Evolutionary conservation across 129 eudicot genomes (phyloP).

Genomic region (Centaurea solstitialis): DNA sequence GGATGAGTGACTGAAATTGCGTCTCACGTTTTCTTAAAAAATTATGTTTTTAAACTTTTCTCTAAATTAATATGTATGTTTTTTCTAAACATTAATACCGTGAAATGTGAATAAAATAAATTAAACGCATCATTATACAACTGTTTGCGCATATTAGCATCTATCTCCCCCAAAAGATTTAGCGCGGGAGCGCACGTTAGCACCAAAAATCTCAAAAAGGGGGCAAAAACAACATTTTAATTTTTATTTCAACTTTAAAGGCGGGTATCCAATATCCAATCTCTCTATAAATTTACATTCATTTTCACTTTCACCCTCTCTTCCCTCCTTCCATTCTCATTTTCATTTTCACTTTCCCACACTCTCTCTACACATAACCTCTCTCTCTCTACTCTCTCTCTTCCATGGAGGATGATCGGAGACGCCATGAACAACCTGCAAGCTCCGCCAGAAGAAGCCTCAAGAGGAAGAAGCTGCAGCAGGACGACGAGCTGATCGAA

Average conservation of each 20-base stretch:
- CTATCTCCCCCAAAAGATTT: neutral
- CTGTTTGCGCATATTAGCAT: constrained; percentile 30
- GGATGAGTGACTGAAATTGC: too few species aligned
- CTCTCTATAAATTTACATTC: neutral
- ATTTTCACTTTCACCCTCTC: neutral
- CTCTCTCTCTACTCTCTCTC: constrained; percentile 17
- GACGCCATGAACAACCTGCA: constrained; percentile 51
- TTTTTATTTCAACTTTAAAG: neutral
- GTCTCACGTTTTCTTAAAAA: too few species aligned
- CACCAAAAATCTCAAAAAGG: constrained; percentile 24
- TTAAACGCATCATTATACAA: too few species aligned
- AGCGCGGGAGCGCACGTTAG: constrained; percentile 41
- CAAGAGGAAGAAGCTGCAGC: constrained; percentile 72
- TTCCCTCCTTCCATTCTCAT: neutral
- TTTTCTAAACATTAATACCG: too few species aligned
- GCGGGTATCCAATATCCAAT: constrained; percentile 17
- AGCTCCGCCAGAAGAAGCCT: constrained; percentile 65
- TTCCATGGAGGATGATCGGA: constrained; percentile 68
- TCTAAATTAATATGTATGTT: too few species aligned
- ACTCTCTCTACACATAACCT: neutral
- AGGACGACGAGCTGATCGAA: constrained; percentile 32
- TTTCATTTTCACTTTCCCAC: constrained; percentile 30
- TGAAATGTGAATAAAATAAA: too few species aligned
- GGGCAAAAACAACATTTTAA: neutral
- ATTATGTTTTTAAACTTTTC: too few species aligned